Evolutionary conservation across 768 basidiomycete species (phyloP).

Genomic region (Lentinula sp.): DNA sequence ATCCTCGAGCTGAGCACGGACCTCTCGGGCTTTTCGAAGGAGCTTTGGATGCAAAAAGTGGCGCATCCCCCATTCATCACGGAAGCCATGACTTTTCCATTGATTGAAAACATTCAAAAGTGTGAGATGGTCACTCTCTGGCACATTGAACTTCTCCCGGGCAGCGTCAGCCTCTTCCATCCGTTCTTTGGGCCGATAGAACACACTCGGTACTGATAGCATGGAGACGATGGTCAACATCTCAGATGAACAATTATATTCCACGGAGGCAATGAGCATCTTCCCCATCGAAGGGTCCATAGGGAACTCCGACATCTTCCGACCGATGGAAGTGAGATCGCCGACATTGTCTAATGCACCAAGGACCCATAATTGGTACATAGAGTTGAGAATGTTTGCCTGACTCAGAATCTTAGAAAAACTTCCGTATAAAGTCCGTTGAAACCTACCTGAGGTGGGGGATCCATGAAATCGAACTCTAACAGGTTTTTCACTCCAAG

Average conservation of each 20-base stretch:
- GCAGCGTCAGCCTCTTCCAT: constrained; percentile 98
- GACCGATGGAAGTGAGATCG: constrained; percentile 86
- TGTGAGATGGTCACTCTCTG: constrained; percentile 96
- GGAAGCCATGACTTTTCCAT: constrained; percentile 96
- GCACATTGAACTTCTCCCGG: constrained; percentile 96
- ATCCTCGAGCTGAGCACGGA: constrained; percentile 92
- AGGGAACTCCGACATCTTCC: constrained; percentile 98
- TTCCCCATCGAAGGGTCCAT: constrained; percentile 99
- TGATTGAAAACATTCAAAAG: constrained; percentile 95
- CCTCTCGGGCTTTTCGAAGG: constrained; percentile 91
- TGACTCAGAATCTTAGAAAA: constrained; percentile 18
- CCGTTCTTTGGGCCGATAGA: constrained; percentile 94
- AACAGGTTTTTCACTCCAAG: constrained; percentile 95
- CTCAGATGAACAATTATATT: constrained; percentile 88
- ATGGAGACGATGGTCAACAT: constrained; percentile 99
- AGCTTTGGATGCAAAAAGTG: constrained; percentile 98
- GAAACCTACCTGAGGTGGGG: constrained; percentile 84
- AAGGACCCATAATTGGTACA: constrained; percentile 99
- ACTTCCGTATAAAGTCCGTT: neutral
- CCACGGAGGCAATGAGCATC: constrained; percentile 95
- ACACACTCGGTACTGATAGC: constrained; percentile 96
- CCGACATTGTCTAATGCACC: constrained; percentile 96
- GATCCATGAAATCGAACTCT: constrained; percentile 99
- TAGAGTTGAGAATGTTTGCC: constrained; percentile 97
- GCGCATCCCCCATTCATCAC: constrained; percentile 91